These are phyloP conservation scores for Coelastrella sp. DNA, from an alignment of 139 green algal genomes.

Conservation along the genomic window DNA sequence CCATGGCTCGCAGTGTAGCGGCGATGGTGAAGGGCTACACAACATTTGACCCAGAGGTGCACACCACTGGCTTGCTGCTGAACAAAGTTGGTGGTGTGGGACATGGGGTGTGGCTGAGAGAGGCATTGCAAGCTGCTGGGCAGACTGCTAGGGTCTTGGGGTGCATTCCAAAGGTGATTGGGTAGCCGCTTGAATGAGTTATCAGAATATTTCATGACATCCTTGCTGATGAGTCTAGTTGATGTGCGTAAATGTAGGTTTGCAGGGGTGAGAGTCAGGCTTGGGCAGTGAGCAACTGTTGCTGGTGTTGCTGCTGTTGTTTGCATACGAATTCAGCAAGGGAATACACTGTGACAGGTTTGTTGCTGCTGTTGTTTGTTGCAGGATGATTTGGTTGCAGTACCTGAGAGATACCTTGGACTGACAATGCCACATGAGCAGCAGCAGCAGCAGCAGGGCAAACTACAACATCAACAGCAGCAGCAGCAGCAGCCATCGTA, in stretches of 20 bases:
- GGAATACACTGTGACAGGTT: neutral
- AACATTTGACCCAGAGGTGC: slow-evolving; percentile 39
- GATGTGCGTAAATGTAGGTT: too few relatives aligned
- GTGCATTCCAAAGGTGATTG: slow-evolving; percentile 32
- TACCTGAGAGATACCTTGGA: slow-evolving; percentile 24
- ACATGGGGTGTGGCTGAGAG: slow-evolving; percentile 12
- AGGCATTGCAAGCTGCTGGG: slow-evolving; percentile 29
- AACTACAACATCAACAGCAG: slow-evolving; percentile 36
- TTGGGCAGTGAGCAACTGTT: too few relatives aligned
- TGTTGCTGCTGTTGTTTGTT: neutral
- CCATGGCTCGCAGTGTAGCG: slow-evolving; percentile 21
- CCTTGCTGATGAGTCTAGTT: too few relatives aligned
- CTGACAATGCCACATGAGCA: slow-evolving; percentile 43
- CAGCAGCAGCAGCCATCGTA: slow-evolving; percentile 20
- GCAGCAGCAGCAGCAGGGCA: neutral
- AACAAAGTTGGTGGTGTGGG: slow-evolving; percentile 24
- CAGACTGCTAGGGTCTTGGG: slow-evolving; percentile 19
- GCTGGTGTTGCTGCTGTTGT: neutral
- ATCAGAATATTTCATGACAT: too few relatives aligned
- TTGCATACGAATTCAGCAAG: neutral
- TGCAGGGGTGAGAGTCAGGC: too few relatives aligned
- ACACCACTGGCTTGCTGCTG: slow-evolving; percentile 24
- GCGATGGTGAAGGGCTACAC: slow-evolving; percentile 31
- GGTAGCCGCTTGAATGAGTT: too few relatives aligned
- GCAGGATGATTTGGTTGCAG: neutral